Evolutionary conservation across 192 early-diverging fungal genomes (phyloP).

Genomic region (Fimicolochytrium jonesii): DNA sequence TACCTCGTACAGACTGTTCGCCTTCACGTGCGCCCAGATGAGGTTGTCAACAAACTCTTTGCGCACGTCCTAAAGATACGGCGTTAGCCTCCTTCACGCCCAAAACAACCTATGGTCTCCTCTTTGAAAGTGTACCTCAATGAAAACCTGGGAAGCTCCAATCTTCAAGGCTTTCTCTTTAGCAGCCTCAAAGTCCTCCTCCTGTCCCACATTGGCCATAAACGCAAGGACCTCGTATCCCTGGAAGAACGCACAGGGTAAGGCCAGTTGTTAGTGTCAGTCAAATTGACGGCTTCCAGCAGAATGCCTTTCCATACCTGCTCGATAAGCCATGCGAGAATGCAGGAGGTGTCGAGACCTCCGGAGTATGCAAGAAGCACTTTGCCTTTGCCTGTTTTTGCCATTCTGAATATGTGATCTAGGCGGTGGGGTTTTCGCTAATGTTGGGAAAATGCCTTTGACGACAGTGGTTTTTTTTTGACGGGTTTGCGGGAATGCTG

Average conservation of each 20-base stretch:
- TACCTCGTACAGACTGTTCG: slow-evolving; percentile 91
- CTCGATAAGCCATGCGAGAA: slow-evolving; percentile 97
- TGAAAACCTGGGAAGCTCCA: slow-evolving; percentile 90
- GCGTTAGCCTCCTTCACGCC: too few species aligned
- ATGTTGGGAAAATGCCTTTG: too few species aligned
- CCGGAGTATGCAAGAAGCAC: slow-evolving; percentile 96
- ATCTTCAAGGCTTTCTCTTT: slow-evolving; percentile 85
- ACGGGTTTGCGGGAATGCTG: too few species aligned
- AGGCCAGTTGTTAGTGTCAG: too few species aligned
- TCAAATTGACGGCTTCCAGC: too few species aligned
- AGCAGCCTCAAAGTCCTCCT: slow-evolving; percentile 97
- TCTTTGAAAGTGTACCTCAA: slow-evolving; percentile 77
- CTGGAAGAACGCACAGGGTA: too few species aligned
- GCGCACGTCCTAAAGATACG: slow-evolving; percentile 69
- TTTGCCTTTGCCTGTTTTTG: slow-evolving; percentile 78
- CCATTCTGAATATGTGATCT: too few species aligned
- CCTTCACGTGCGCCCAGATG: slow-evolving; percentile 89
- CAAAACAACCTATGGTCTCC: background rate
- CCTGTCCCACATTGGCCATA: slow-evolving; percentile 98
- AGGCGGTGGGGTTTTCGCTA: too few species aligned
- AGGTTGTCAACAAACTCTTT: slow-evolving; percentile 89
- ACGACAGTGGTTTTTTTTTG: too few species aligned
- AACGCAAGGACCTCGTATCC: slow-evolving; percentile 96
- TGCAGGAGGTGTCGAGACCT: slow-evolving; percentile 98
- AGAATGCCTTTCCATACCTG: slow-evolving; percentile 52